Evolutionary conservation across 2,329 filamentous ascomycete genomes (phyloP), one percentile per base, ranked within the genome.

Genomic region (Colletotrichum costaricense): DNA sequence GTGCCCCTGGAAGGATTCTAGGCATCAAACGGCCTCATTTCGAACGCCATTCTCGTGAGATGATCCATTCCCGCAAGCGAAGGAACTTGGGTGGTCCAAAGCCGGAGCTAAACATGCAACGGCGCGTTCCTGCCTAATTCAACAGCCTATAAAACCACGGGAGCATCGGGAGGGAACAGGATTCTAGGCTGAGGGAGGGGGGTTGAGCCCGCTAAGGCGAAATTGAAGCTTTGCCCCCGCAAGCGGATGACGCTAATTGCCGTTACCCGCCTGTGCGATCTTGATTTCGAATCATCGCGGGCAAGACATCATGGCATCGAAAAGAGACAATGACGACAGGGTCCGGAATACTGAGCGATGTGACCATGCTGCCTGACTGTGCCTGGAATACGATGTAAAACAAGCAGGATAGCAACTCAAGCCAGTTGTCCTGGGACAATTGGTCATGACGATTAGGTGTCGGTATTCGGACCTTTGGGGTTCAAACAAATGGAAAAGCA

Each of bases 111-210:
- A 30, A 30, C 5, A 30, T 2, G 22, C 57, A 26, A 63, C 66
- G 66, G 57, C 49, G 66, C 28, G 58, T 55, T 68, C 57, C 42
- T 63, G 66, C 66, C 66, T 60, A 28, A 12, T 3, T 14, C 52
- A n/a, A 55, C 28, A 49, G 42, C 42, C 42, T 49, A 49, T 49
- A 4, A 2, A 49, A 11, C 0, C 7, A 49, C 42, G 42, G 42
- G 42, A 49, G 7, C 7, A n/a, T 49, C 42, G 42, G 19, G 42
- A 22, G 2, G 19, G 19, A 3, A 22, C 7, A 9, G 8, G 8
- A 22, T n/a, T 22, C 8, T 22, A 49, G 42, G 42, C 42, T 49
- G 42, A 49, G 16, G 2, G 2, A 24, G 9, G 14, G 14, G 42
- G 42, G 19, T n/a, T 22, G 42, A 49, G 3, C 8, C 42, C 19